phyloP scores from a whole-genome alignment of 2,329 filamentous ascomycete species.

The Hypocreales sp. region DNA sequence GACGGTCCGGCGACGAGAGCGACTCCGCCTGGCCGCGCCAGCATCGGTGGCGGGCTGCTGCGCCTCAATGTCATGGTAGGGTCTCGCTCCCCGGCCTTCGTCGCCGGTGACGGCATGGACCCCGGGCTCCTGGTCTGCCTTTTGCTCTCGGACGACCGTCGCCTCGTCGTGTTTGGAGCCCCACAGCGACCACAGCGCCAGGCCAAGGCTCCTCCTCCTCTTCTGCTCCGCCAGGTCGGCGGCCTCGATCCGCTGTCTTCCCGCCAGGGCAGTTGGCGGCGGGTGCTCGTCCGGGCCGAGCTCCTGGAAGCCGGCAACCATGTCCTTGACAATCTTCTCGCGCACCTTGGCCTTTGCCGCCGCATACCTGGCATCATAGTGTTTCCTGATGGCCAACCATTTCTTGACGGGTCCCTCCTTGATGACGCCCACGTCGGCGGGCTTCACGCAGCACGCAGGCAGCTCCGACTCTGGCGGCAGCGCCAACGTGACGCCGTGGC shows the following conservation, averaged over 20 bases:
- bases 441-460: conserved; percentile 45
- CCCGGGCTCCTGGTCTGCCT: conserved; percentile 24
- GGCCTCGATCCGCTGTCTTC: conserved; percentile 38
- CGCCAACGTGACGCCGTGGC: conserved; percentile 58
- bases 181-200: conserved; percentile 77
- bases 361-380: conserved; percentile 61
- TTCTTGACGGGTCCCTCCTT: conserved; percentile 67
- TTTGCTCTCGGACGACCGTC: conserved; percentile 45
- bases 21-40: conserved; percentile 16
- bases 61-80: conserved; percentile 22
- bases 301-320: conserved; percentile 53
- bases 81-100: conserved; percentile 27
- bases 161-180: conserved; percentile 77
- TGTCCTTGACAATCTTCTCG: conserved; percentile 56
- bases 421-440: conserved; percentile 57
- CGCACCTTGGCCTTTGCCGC: conserved; percentile 56
- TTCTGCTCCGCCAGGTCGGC: conserved; percentile 30
- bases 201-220: conserved; percentile 53
- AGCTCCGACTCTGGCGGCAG: conserved; percentile 51
- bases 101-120: conserved; percentile 16
- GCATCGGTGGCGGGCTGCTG: conserved; percentile 13
- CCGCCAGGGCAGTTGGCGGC: conserved; percentile 70
- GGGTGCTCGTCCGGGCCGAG: conserved; percentile 61
- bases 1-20: conserved; percentile 29
- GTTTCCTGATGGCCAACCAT: conserved; percentile 61